phyloP scores from a whole-genome alignment of 2,329 filamentous ascomycete species.

The Ceratocystis lukuohia region DNA sequence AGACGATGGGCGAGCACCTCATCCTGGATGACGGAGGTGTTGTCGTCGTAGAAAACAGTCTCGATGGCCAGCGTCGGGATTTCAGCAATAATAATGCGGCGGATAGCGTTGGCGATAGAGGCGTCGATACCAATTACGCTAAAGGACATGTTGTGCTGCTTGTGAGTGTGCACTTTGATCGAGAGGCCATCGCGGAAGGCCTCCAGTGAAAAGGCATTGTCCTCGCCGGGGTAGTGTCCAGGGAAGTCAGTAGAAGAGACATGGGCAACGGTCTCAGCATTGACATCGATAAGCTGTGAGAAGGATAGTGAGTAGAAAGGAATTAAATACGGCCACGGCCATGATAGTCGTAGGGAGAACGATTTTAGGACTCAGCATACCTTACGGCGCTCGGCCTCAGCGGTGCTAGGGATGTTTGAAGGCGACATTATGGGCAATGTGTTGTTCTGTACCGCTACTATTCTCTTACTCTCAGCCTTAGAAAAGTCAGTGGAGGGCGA shows the following conservation, averaged over 20 bases:
- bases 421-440: constrained; percentile 30
- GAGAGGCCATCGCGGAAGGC: constrained; percentile 57
- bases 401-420: constrained; percentile 34
- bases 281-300: constrained; percentile 65
- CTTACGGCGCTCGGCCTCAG: constrained; percentile 49
- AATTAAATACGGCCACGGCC: neutral
- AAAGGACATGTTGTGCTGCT: constrained; percentile 65
- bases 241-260: constrained; percentile 86
- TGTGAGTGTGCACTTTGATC: constrained; percentile 75
- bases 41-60: constrained; percentile 84
- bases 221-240: constrained; percentile 78
- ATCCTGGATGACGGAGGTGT: constrained; percentile 95
- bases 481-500: neutral
- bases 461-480: constrained; percentile 3
- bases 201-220: constrained; percentile 64
- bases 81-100: constrained; percentile 87
- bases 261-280: constrained; percentile 80
- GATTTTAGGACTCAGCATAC: constrained; percentile 26
- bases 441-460: neutral
- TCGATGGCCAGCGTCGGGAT: constrained; percentile 91
- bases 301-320: neutral
- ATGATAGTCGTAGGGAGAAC: too few relatives aligned
- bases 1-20: constrained; percentile 86
- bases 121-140: constrained; percentile 87
- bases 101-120: constrained; percentile 90